phyloP scores from a whole-genome alignment of 2,329 filamentous ascomycete species.

The Aspergillus spinulosporus region DNA sequence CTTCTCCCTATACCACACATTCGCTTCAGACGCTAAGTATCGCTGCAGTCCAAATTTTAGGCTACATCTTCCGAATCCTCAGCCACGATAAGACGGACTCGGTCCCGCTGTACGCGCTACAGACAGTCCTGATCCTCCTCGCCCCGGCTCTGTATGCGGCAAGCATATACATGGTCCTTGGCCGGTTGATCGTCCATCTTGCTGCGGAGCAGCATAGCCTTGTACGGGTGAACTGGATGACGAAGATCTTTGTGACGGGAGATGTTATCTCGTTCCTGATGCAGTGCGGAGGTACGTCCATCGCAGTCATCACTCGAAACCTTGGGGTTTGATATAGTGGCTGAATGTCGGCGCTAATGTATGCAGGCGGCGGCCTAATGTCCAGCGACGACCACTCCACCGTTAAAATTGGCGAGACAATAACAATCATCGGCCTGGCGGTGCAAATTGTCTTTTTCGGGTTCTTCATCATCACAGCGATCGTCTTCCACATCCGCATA shows the following conservation, averaged over 20 bases:
- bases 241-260: slow-evolving; percentile 33
- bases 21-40: not conserved
- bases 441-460: slow-evolving; percentile 60
- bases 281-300: slow-evolving; percentile 28
- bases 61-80: slow-evolving; percentile 30
- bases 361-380: slow-evolving; percentile 23
- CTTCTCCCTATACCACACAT: not conserved
- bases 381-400: slow-evolving; percentile 14
- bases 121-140: slow-evolving; percentile 39
- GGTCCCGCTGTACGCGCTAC: slow-evolving; percentile 33
- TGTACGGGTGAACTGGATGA: slow-evolving; percentile 8
- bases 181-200: not conserved
- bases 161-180: slow-evolving; percentile 32
- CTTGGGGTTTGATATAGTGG: not conserved
- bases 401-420: slow-evolving; percentile 23
- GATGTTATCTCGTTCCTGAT: slow-evolving; percentile 37
- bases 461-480: slow-evolving; percentile 54
- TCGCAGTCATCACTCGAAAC: not conserved
- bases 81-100: slow-evolving; percentile 13
- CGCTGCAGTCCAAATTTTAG: slow-evolving; percentile 47
- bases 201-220: not conserved
- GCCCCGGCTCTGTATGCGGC: slow-evolving; percentile 45
- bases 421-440: slow-evolving; percentile 59
- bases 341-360: not conserved
- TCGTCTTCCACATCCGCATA: slow-evolving; percentile 53